Evolutionary conservation across 345 rosid species (phyloP).

Genomic region (Durio zibethinus): DNA sequence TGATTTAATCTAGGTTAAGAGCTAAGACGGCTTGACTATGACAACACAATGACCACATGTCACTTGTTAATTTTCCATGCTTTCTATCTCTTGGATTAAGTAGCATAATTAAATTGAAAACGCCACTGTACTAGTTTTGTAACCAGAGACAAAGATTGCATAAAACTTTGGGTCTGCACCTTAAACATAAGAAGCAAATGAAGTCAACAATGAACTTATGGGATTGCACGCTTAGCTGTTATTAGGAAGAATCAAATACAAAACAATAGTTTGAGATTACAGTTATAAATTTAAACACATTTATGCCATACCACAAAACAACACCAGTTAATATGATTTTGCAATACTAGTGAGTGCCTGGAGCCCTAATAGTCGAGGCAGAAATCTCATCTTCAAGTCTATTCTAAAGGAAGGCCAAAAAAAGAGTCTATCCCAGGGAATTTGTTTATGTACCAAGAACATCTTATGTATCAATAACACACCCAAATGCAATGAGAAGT

Average conservation of each 20-base stretch:
- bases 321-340: neutral
- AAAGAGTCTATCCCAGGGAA: neutral
- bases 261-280: neutral
- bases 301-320: neutral
- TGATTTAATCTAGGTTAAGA: neutral
- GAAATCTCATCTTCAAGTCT: neutral
- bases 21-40: neutral
- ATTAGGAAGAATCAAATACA: neutral
- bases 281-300: neutral
- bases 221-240: neutral
- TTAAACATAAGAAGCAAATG: neutral
- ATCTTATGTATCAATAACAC: neutral
- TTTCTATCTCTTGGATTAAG: neutral
- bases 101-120: neutral
- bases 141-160: neutral
- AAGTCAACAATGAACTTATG: neutral
- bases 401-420: neutral
- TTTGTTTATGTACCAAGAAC: neutral
- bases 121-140: neutral
- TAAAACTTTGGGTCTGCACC: neutral
- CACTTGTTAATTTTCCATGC: neutral
- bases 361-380: neutral
- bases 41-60: neutral
- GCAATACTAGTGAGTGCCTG: neutral
- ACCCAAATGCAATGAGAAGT: neutral